Base-by-base conservation (phyloP, 768 basidiomycete genomes). In the Dictyophora rubrovolvata region DNA sequence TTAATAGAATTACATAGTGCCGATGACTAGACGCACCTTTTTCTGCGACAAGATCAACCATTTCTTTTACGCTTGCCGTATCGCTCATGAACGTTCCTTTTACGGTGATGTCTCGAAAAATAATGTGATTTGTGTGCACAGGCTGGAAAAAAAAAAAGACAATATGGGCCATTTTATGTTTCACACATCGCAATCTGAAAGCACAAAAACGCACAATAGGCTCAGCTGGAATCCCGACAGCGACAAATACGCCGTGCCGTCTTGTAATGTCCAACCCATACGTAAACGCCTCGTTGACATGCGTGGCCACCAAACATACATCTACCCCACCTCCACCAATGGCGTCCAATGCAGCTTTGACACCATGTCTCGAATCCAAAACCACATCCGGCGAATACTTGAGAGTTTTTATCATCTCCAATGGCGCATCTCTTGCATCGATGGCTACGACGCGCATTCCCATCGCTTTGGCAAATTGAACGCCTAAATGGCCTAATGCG, bases 401-500 rank as follows among this genome's bases (percentile, higher is more conserved):
- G 34, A 56, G 42, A 8, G 36, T 46, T 21, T 48, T 37, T 4
- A 22, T 36, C 34, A 56, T 21, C 20, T 56, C 37, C 42, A 56
- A 56, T 16, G 55, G 55, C 12, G 34, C 55, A 18, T 56, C 36
- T 47, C 55, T 36, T 56, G 33, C 55, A 48, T 56, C 55, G 6
- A 56, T 36, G 14, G 55, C 34, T 21, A 56, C 55, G 22, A 56
- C 55, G 8, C 53, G 53, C 18, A 54, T 17, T 14, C 53, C 53
- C 53, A 54, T 54, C 14, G 23, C n/a, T 54, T 56, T 56, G 14
- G 55, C 55, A 46, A 56, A 34, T n/a, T 56, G 55, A 37, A 56
- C 34, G 14, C 55, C 55, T 9, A 56, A 47, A 48, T 56, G 55
- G 12, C 55, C 55, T 10, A 56, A 18, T 9, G 36, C 55, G 20